Evolutionary conservation across 106 monocot genomes (phyloP).

Genomic region (Triglochin maritima): DNA sequence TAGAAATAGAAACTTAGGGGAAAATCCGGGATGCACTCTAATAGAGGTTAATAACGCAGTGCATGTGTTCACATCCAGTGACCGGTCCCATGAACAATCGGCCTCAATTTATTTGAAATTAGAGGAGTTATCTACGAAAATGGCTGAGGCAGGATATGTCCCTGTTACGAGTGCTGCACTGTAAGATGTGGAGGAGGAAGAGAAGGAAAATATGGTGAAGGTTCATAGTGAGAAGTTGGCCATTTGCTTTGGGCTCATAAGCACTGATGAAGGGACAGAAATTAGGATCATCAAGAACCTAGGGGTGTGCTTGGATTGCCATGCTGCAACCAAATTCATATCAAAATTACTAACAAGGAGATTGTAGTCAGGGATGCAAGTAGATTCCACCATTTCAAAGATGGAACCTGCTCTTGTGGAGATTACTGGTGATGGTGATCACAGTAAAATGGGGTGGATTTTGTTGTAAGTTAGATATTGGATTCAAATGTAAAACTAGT

Average conservation of each 20-base stretch:
- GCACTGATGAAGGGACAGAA: conserved; percentile 37
- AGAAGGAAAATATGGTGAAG: conserved; percentile 60
- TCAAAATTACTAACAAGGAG: conserved; percentile 47
- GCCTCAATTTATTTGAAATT: conserved; percentile 41
- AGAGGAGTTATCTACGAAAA: conserved; percentile 36
- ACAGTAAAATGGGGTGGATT: too few relatives aligned
- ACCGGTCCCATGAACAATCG: conserved; percentile 38
- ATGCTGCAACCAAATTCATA: conserved; percentile 52
- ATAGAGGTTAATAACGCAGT: conserved; percentile 43
- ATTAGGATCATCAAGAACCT: conserved; percentile 78
- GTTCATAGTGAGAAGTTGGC: conserved; percentile 89
- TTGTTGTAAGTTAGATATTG: too few relatives aligned
- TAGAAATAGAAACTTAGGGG: conserved; percentile 22
- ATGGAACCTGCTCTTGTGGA: conserved; percentile 66
- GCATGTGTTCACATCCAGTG: conserved; percentile 59
- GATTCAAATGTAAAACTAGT: too few relatives aligned
- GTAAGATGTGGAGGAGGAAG: conserved; percentile 81
- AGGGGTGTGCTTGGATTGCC: conserved; percentile 78
- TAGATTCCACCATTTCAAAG: conserved; percentile 76
- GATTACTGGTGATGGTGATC: conserved; percentile 63
- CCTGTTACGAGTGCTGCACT: conserved; percentile 38
- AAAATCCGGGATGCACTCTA: conserved; percentile 69
- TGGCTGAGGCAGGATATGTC: conserved; percentile 56
- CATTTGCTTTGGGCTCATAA: conserved; percentile 61
- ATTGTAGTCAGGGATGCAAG: conserved; percentile 73